These are phyloP conservation scores for Crucibulum laeve DNA, from an alignment of 768 basidiomycete species.

Conservation along the genomic window DNA sequence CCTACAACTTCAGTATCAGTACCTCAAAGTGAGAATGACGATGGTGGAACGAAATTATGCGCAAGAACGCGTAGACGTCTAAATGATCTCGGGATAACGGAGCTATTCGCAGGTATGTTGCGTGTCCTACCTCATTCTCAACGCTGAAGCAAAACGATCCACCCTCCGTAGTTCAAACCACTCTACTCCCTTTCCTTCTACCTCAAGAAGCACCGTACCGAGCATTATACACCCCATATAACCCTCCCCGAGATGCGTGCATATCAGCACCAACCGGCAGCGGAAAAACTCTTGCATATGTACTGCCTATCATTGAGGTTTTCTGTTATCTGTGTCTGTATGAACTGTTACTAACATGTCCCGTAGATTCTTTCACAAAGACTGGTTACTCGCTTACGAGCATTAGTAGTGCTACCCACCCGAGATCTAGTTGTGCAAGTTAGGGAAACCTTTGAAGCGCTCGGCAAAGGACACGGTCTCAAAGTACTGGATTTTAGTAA, in stretches of 20 bases:
- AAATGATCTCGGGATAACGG: slow-evolving; percentile 72
- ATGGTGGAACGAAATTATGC: slow-evolving; percentile 47
- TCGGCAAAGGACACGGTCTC: slow-evolving; percentile 81
- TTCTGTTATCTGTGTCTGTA: slow-evolving; percentile 6
- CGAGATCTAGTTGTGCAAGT: slow-evolving; percentile 92
- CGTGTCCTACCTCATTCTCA: neutral
- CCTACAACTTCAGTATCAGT: slow-evolving; percentile 44
- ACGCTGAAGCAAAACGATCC: slow-evolving; percentile 1
- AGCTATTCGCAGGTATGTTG: slow-evolving; percentile 83
- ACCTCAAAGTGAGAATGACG: slow-evolving; percentile 31
- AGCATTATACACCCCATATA: slow-evolving; percentile 60
- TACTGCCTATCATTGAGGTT: slow-evolving; percentile 88
- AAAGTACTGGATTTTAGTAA: slow-evolving; percentile 46
- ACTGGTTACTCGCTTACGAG: slow-evolving; percentile 79
- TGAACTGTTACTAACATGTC: slow-evolving; percentile 1
- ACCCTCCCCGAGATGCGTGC: slow-evolving; percentile 75
- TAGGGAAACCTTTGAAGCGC: slow-evolving; percentile 82
- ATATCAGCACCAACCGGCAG: slow-evolving; percentile 97
- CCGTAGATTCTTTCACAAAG: slow-evolving; percentile 67
- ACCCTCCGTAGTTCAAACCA: slow-evolving; percentile 71
- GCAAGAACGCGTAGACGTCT: slow-evolving; percentile 59
- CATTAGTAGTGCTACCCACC: slow-evolving; percentile 88
- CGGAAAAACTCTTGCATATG: slow-evolving; percentile 97
- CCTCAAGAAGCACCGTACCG: slow-evolving; percentile 31
- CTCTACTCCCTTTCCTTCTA: slow-evolving; percentile 79